phyloP scores from a whole-genome alignment of 2,329 filamentous ascomycete genomes.

The Verticillium klebahnii region DNA sequence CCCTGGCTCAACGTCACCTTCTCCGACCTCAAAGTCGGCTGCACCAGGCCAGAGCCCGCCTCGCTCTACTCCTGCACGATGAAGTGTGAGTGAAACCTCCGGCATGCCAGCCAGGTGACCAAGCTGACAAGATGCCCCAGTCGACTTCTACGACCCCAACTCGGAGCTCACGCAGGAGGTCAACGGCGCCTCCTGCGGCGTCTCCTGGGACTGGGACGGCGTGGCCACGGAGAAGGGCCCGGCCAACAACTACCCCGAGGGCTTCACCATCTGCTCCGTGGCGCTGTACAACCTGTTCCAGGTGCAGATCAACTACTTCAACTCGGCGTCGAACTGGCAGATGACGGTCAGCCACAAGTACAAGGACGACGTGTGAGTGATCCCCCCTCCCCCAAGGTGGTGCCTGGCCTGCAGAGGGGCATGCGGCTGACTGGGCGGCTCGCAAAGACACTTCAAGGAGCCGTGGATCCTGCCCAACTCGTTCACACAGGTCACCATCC shows the following conservation, averaged over 20 bases:
- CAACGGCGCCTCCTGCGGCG: constrained; percentile 14
- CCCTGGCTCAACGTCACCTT: constrained; percentile 11
- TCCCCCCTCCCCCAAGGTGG: too few species aligned
- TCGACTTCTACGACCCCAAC: constrained; percentile 13
- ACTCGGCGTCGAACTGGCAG: constrained; percentile 11
- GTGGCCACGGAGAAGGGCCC: constrained; percentile 17
- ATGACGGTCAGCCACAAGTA: constrained; percentile 10
- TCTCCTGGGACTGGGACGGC: constrained; percentile 19
- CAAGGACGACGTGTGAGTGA: constrained; percentile 8
- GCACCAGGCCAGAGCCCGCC: not conserved
- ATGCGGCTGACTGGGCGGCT: not conserved
- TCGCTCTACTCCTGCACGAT: constrained; percentile 7
- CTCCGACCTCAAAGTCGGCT: constrained; percentile 8
- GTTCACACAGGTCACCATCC: constrained; percentile 1
- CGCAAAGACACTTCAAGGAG: not conserved
- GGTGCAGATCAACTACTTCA: constrained; percentile 9
- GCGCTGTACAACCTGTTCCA: constrained; percentile 7
- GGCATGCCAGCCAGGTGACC: too few species aligned
- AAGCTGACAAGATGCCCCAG: not conserved
- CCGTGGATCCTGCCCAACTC: constrained; percentile 1
- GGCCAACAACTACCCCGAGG: constrained; percentile 15
- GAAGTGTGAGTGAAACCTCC: constrained; percentile 3
- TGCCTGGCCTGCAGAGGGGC: too few species aligned
- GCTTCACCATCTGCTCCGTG: constrained; percentile 9
- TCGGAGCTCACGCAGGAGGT: constrained; percentile 11